Base-by-base conservation (phyloP, 2,329 filamentous ascomycete species). In the Diplodia mutila region DNA sequence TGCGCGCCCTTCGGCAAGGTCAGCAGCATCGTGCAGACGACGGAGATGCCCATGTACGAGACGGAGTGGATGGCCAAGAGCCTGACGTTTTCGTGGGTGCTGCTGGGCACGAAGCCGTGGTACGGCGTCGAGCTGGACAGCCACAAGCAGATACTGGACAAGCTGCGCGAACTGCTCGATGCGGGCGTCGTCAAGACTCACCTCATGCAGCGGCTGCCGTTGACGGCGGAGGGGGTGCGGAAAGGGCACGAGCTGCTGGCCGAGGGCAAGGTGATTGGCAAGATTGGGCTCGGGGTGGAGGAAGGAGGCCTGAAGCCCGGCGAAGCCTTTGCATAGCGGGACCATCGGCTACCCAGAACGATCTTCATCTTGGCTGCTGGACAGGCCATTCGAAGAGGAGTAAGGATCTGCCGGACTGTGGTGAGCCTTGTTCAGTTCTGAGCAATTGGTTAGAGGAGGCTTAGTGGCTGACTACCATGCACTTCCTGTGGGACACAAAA, bases 21-120 rank as follows among this genome's bases (percentile, higher is more conserved):
- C 7, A 82, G 80, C 74, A 80, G 77, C 14, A 82, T 83, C 66
- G 80, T 83, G 16, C 81, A 84, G 71, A 78, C 77, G 8, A 70
- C 77, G 53, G 77, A 81, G 39, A 70, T 79, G 37, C 77, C 77
- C 27, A 80, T 82, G 78, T 83, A 83, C 69, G 81, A 80, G 2
- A 80, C 80, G 2, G 75, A 81, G 71, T 82, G 81, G 72, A 81
- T 83, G 80, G 76, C 79, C 59, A 83, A 83, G 72, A 80, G 76
- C 18, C 69, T 83, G 61, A 77, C 76, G 0, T 83, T 82, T 65
- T 72, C 75, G 3, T 83, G 81, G 80, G 78, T 75, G 70, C 74
- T 80, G 70, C 57, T 83, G 11, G 80, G 79, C 1, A 80, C 80
- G 1, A 80, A 81, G 25, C 74, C 77, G 3, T 81, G 79, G 70